Evolutionary conservation across 2,329 filamentous ascomycete genomes (phyloP).

Genomic region (Sclerotinia subarctica): DNA sequence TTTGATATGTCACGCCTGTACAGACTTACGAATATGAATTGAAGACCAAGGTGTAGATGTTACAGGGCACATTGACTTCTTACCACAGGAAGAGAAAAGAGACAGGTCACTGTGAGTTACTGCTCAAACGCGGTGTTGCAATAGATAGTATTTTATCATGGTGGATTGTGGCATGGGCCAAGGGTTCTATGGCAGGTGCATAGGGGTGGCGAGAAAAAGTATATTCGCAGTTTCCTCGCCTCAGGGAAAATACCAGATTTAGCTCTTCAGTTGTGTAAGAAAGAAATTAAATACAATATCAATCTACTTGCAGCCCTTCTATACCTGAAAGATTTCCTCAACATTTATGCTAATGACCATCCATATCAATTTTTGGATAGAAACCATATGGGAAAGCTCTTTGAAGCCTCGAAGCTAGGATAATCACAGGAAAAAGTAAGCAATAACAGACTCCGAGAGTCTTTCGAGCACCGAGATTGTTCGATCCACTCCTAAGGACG

Average conservation of each 20-base stretch:
- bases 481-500: fast-evolving
- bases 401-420: no score
- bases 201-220: not conserved
- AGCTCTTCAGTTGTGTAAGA: not conserved
- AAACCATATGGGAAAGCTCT: no score
- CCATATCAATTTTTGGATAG: fast-evolving
- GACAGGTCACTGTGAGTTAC: not conserved
- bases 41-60: not conserved
- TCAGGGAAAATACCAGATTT: no score
- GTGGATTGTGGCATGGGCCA: not conserved
- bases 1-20: not conserved
- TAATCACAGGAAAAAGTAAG: fast-evolving
- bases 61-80: not conserved
- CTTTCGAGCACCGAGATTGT: fast-evolving
- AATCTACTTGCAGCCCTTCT: not conserved
- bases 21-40: not conserved
- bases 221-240: not conserved
- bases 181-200: not conserved
- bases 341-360: not conserved
- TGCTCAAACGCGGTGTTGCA: no score
- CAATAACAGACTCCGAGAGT: fast-evolving
- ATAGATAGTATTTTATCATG: not conserved
- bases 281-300: not conserved
- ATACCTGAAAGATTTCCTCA: not conserved
- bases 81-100: not conserved